These are phyloP conservation scores for Sporobolus alterniflorus DNA, from an alignment of 202 grass and related monocot genomes.

Conservation along the genomic window DNA sequence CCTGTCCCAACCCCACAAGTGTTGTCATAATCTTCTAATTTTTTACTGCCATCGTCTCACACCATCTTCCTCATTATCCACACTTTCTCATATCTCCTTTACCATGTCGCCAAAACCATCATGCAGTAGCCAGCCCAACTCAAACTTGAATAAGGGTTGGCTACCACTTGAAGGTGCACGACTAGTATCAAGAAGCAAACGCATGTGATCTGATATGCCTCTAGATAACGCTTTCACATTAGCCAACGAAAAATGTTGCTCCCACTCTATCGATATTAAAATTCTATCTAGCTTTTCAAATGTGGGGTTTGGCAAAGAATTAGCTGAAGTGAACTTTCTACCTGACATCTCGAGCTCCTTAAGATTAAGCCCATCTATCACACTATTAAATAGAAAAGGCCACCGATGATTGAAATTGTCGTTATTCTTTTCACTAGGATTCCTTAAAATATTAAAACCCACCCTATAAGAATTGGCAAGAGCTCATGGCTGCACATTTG, in stretches of 20 bases:
- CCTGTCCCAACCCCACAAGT: too few species aligned
- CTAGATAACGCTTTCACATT: background rate
- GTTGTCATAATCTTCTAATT: too few species aligned
- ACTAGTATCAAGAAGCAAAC: background rate
- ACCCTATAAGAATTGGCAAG: too few species aligned
- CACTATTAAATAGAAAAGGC: too few species aligned
- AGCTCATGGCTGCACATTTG: too few species aligned
- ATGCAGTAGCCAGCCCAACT: background rate
- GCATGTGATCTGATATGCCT: background rate
- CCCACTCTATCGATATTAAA: background rate
- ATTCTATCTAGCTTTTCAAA: background rate
- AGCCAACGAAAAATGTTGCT: background rate
- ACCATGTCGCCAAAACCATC: too few species aligned
- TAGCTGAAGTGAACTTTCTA: background rate
- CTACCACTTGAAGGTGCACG: accelerated
- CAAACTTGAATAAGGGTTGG: background rate
- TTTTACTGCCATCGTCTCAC: too few species aligned
- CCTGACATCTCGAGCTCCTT: background rate
- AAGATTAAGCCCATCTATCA: background rate
- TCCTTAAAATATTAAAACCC: too few species aligned
- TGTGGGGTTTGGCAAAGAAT: background rate
- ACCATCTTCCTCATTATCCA: too few species aligned
- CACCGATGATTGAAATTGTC: too few species aligned
- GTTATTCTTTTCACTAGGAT: too few species aligned
- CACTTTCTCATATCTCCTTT: too few species aligned